These are phyloP conservation scores for Fusarium camptoceras DNA, from an alignment of 2,329 filamentous ascomycete genomes.

Conservation along the genomic window DNA sequence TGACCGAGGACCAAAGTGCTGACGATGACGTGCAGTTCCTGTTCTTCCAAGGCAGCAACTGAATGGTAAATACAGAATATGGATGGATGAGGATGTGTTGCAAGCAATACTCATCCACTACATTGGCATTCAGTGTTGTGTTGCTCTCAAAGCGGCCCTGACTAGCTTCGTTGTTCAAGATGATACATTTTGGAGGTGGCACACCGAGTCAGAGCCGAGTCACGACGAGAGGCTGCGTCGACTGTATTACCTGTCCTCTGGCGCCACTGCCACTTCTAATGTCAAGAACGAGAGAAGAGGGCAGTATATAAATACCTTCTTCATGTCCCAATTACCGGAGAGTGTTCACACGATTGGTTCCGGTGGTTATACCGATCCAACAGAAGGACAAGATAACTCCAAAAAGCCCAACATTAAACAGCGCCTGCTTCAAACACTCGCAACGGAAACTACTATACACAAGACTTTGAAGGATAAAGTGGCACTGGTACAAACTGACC, in stretches of 20 bases:
- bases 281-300: not conserved
- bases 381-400: not conserved
- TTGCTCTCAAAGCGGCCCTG: not conserved
- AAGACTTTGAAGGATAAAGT: not conserved
- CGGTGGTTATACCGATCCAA: not conserved
- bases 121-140: not conserved
- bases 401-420: slow-evolving; percentile 5
- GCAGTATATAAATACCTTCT: not conserved
- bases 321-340: not conserved
- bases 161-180: not conserved
- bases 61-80: slow-evolving; percentile 3
- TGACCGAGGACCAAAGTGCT: not conserved
- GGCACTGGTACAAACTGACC: not conserved
- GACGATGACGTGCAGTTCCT: not conserved
- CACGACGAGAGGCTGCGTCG: not conserved
- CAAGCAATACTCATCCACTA: slow-evolving; percentile 10
- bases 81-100: slow-evolving; percentile 1
- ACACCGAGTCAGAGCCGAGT: not conserved
- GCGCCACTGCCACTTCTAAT: not conserved
- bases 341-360: not conserved
- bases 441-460: not conserved
- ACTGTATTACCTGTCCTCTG: not conserved
- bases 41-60: not conserved
- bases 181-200: not conserved
- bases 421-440: not conserved